Evolutionary conservation across 1,284 basidiomycete genomes (phyloP).

Genomic region (Ustilago bromivora): DNA sequence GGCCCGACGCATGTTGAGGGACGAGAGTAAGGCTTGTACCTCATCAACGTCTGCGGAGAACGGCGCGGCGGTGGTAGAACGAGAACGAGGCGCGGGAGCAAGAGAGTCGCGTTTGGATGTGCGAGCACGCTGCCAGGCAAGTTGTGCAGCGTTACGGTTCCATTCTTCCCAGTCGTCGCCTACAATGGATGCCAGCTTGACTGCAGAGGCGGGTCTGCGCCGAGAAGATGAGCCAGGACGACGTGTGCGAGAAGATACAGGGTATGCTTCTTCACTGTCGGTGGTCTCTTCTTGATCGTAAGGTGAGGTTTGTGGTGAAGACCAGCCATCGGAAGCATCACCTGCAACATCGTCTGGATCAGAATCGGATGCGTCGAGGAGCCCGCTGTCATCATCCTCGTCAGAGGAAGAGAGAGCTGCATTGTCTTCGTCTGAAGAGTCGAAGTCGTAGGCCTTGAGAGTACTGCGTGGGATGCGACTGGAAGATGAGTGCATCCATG

Average conservation of each 20-base stretch:
- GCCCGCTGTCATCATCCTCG: slow-evolving; percentile 18
- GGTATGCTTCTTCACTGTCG: slow-evolving; percentile 51
- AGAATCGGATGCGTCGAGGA: slow-evolving; percentile 11
- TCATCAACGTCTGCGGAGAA: slow-evolving; percentile 50
- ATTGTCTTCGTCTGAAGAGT: slow-evolving; percentile 41
- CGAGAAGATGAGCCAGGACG: slow-evolving; percentile 2
- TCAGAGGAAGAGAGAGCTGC: slow-evolving; percentile 30
- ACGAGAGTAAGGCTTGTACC: slow-evolving; percentile 51
- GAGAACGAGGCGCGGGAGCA: slow-evolving; percentile 12
- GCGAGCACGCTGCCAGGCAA: slow-evolving; percentile 32
- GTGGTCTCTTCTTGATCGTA: slow-evolving; percentile 23
- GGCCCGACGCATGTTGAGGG: slow-evolving; percentile 53
- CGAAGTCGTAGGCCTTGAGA: slow-evolving; percentile 13
- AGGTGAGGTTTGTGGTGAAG: slow-evolving; percentile 37
- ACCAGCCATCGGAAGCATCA: slow-evolving; percentile 16
- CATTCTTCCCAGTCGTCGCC: slow-evolving; percentile 53
- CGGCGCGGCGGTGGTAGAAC: slow-evolving; percentile 5
- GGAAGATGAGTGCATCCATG: slow-evolving; percentile 37
- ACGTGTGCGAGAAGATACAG: slow-evolving; percentile 7
- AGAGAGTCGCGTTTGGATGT: background rate
- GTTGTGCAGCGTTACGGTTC: slow-evolving; percentile 36
- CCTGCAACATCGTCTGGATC: slow-evolving; percentile 13
- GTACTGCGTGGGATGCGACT: slow-evolving; percentile 17
- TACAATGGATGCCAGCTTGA: slow-evolving; percentile 22
- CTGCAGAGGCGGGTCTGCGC: slow-evolving; percentile 12